phyloP scores from a whole-genome alignment of 2,329 filamentous ascomycete species.

The Cladosporium colombiae region DNA sequence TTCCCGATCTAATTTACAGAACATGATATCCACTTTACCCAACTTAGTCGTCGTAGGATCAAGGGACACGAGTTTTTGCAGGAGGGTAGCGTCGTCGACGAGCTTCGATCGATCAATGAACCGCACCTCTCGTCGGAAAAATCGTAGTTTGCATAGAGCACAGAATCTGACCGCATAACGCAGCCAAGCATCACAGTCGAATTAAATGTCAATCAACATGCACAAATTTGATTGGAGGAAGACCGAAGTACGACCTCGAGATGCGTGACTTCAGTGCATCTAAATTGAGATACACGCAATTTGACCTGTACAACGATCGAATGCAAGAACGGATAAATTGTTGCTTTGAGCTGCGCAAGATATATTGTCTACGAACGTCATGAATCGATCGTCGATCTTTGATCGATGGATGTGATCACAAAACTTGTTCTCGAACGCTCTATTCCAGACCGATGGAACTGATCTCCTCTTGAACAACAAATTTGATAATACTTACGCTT shows the following conservation, averaged over 20 bases:
- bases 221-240: neutral
- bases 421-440: neutral
- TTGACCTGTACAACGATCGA: neutral
- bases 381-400: neutral
- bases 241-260: neutral
- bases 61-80: too few species aligned
- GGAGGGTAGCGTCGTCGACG: too few species aligned
- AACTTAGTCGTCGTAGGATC: too few species aligned
- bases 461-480: too few species aligned
- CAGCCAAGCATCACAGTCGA: too few species aligned
- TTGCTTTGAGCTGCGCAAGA: neutral
- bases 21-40: too few species aligned
- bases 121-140: neutral
- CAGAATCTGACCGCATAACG: too few species aligned
- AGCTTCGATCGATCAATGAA: neutral
- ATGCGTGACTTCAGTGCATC: neutral
- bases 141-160: too few species aligned
- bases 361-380: neutral
- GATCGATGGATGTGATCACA: neutral
- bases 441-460: too few species aligned
- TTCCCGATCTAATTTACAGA: too few species aligned
- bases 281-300: neutral
- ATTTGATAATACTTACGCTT: neutral
- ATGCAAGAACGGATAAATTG: neutral
- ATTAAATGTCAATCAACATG: too few species aligned